phyloP scores from a whole-genome alignment of 1,284 basidiomycete species.

The Kalmanozyma brasiliensis region DNA sequence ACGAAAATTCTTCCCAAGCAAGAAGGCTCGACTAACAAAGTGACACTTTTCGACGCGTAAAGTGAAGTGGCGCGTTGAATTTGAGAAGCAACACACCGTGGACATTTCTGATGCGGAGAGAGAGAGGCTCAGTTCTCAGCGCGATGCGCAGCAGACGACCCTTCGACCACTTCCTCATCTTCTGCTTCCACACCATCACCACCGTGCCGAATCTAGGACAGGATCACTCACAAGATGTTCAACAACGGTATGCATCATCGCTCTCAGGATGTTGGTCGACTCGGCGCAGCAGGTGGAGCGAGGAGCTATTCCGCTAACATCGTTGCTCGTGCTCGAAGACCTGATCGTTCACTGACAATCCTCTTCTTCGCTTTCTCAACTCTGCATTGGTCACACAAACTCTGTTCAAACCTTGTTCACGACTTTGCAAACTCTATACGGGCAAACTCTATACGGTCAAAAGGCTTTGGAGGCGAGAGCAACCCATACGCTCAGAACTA shows the following conservation, averaged over 20 bases:
- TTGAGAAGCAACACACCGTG: constrained; percentile 22
- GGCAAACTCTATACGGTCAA: neutral
- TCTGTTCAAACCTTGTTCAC: too few species aligned
- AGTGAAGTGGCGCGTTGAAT: constrained; percentile 17
- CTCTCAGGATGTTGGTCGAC: neutral
- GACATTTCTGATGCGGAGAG: constrained; percentile 8
- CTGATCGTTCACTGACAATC: neutral
- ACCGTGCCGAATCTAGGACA: too few species aligned
- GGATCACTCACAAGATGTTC: constrained; percentile 27
- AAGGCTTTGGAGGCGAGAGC: constrained; percentile 34
- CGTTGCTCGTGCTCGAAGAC: too few species aligned
- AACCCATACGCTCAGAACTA: constrained; percentile 59
- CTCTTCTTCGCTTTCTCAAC: neutral
- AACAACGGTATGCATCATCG: constrained; percentile 35
- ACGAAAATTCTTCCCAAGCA: constrained; percentile 16
- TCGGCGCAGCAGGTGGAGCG: neutral
- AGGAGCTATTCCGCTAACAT: too few species aligned
- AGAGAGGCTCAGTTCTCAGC: constrained; percentile 32
- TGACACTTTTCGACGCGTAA: constrained; percentile 42
- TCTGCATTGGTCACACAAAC: too few species aligned
- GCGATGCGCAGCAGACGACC: neutral
- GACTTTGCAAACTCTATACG: neutral
- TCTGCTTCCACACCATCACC: constrained; percentile 5
- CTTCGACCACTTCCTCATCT: constrained; percentile 2
- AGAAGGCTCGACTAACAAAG: constrained; percentile 7